Evolutionary conservation across 768 basidiomycete species (phyloP), one percentile per base, ranked within the genome.

Genomic region (Serendipita indica): DNA sequence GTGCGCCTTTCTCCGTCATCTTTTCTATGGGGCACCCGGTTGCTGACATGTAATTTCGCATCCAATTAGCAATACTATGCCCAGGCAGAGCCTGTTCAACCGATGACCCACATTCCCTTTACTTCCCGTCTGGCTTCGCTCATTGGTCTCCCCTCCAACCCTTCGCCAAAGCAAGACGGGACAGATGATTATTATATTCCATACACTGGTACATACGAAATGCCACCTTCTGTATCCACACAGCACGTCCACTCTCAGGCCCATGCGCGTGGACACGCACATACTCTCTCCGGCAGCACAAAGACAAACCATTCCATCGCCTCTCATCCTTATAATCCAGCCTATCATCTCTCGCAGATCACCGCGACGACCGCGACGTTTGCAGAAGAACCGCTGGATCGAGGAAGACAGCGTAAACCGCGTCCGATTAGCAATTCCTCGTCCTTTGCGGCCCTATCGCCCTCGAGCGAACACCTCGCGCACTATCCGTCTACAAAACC

Each of bases 61-160:
- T 54, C 25, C 14, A 7, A 30, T 27, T 16, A 54, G 32, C 22
- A 27, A 54, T 22, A 54, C 49, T 54, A 54, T 54, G 49, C 49
- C 49, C 49, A 54, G 49, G 20, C 22, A 30, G 49, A 30, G 25
- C 32, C 30, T n/a, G 16, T 7, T 18, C 49, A 54, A 16, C 30
- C 49, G 49, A 54, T 54, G 49, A 54, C 49, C 49, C 49, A 54
- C 49, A 28, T 54, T 54, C 49, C 49, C 49, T 54, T 54, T 27
- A 54, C 49, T 18, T 54, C 49, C n/a, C 49, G 49, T 27, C 49
- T 54, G 22, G 49, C 49, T 28, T 54, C 49, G 22, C 49, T 54
- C 49, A 54, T 54, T 27, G 49, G 49, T 18, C 22, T 54, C 30
- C 32, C 49, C 25, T 5, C 49, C 25, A 28, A 18, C 20, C 22